Conservation (phyloP, 2,329 filamentous ascomycete genomes). For the Colletotrichum chrysophilum region DNA sequence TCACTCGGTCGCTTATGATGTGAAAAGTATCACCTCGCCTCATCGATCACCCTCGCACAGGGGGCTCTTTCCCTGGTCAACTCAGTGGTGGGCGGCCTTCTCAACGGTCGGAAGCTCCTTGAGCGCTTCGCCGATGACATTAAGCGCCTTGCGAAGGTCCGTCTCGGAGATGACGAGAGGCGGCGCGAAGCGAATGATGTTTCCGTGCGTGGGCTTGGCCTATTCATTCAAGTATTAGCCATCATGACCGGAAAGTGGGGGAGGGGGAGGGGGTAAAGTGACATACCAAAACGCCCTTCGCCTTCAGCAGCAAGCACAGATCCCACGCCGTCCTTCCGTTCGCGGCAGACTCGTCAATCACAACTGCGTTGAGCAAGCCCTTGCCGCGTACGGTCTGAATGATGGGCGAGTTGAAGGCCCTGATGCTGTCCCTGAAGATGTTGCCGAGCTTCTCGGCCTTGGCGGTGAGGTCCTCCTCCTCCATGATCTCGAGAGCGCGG, state of each 20-base stretch:
- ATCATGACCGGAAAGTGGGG: background rate
- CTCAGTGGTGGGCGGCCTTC: slow-evolving; percentile 42
- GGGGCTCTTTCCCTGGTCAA: background rate
- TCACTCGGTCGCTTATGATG: background rate
- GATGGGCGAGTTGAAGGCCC: slow-evolving; percentile 77
- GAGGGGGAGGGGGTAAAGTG: background rate
- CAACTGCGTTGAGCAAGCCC: slow-evolving; percentile 92
- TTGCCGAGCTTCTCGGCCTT: slow-evolving; percentile 78
- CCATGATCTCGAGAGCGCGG: slow-evolving; percentile 89
- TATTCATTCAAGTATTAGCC: slow-evolving; percentile 42
- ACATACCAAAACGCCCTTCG: slow-evolving; percentile 86
- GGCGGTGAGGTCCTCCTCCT: slow-evolving; percentile 87
- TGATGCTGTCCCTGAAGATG: slow-evolving; percentile 80
- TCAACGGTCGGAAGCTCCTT: slow-evolving; percentile 74
- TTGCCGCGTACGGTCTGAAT: slow-evolving; percentile 88
- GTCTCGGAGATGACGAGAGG: slow-evolving; percentile 92
- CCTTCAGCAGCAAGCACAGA: slow-evolving; percentile 92
- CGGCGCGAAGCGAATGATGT: slow-evolving; percentile 97
- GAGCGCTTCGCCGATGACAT: slow-evolving; percentile 82
- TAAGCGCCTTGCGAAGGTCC: slow-evolving; percentile 78
- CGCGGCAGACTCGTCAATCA: slow-evolving; percentile 90
- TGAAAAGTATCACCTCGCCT: background rate
- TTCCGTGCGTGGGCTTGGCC: slow-evolving; percentile 98
- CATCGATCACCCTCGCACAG: background rate
- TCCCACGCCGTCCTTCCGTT: slow-evolving; percentile 93